Evolutionary conservation across 345 rosid species (phyloP).

Genomic region (Hevea brasiliensis): DNA sequence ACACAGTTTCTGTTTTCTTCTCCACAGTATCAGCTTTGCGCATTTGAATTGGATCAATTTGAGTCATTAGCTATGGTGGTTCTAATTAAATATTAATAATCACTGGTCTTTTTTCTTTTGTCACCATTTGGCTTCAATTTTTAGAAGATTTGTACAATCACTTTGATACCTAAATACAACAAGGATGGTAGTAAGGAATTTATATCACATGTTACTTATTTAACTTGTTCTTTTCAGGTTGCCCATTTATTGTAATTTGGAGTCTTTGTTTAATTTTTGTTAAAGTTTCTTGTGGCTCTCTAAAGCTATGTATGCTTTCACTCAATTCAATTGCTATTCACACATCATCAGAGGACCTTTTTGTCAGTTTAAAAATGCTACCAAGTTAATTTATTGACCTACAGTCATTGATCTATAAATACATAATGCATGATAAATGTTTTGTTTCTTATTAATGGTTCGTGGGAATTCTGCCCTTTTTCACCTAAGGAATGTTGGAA

Average conservation of each 20-base stretch:
- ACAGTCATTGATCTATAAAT: background rate
- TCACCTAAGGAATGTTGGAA: too few relatives aligned
- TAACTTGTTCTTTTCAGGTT: background rate
- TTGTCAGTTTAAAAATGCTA: background rate
- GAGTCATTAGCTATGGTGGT: too few relatives aligned
- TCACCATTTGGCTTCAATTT: background rate
- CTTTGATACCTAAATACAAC: background rate
- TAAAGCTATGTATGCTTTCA: background rate
- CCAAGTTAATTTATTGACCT: background rate
- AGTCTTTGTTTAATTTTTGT: background rate
- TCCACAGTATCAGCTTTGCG: background rate
- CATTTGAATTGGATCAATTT: background rate
- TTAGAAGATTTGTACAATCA: background rate
- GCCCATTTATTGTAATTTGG: background rate
- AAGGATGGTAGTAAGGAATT: background rate
- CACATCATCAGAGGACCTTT: background rate
- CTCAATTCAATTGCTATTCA: background rate
- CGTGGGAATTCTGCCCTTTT: background rate
- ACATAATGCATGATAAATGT: background rate
- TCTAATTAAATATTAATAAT: background rate
- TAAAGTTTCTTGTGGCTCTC: background rate
- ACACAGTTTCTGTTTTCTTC: background rate
- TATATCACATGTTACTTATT: background rate
- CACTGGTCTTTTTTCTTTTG: background rate
- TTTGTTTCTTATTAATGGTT: too few relatives aligned